A percentile compares a stretch with the other conserved stretches of the same genome.
phyloP scores from a whole-genome alignment of 305 asterid genomes.

The Fraxinus platypoda region DNA sequence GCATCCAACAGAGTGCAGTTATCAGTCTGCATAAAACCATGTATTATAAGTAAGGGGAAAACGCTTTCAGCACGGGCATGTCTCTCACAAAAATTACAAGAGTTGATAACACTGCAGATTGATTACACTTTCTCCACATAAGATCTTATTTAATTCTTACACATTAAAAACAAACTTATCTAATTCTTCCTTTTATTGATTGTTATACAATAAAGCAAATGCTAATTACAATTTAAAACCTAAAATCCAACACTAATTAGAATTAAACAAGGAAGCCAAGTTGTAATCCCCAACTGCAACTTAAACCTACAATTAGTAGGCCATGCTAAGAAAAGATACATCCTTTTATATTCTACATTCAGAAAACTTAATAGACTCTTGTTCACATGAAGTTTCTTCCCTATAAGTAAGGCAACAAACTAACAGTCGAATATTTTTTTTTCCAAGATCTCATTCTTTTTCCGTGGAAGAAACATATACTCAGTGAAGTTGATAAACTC shows the following conservation, averaged over 20 bases:
- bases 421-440: background rate
- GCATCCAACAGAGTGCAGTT: background rate
- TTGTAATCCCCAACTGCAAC: slow-evolving; percentile 7
- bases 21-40: background rate
- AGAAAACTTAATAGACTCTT: background rate
- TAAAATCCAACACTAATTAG: slow-evolving; percentile 4
- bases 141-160: background rate
- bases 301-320: background rate
- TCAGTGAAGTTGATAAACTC: background rate
- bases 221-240: background rate
- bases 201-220: background rate
- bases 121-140: background rate
- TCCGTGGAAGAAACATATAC: background rate
- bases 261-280: background rate
- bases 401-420: background rate
- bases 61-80: background rate
- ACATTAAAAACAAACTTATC: background rate
- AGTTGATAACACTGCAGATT: background rate
- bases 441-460: background rate
- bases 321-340: background rate
- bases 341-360: background rate
- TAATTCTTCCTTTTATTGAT: background rate
- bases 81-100: background rate
- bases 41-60: background rate
- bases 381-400: background rate